Percentiles rank a stretch among this genome's conserved stretches.
These are phyloP conservation scores for Didymella segeticola DNA, from an alignment of 2,329 filamentous ascomycete species.

Conservation along the genomic window DNA sequence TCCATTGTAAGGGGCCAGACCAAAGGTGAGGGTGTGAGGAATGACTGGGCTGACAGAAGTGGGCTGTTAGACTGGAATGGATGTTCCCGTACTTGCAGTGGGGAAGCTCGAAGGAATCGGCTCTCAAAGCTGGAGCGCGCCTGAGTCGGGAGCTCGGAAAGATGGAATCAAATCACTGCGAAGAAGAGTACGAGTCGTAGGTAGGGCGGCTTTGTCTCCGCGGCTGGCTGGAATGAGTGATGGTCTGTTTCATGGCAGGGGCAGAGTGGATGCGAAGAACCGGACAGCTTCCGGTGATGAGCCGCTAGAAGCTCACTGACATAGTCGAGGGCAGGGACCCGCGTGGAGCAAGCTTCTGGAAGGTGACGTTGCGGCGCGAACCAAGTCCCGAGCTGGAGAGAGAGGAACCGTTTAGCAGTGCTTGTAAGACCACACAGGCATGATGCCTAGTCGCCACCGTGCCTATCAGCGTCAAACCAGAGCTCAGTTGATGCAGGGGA, in stretches of 20 bases:
- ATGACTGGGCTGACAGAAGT: conserved; percentile 12
- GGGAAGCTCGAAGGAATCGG: conserved; percentile 28
- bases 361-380: conserved; percentile 41
- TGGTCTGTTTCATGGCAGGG: conserved; percentile 27
- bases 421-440: conserved; percentile 31
- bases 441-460: conserved; percentile 4
- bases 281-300: conserved; percentile 24
- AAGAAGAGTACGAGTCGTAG: conserved; percentile 23
- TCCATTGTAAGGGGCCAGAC: conserved; percentile 36
- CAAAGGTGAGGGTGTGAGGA: conserved; percentile 16
- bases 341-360: conserved; percentile 23
- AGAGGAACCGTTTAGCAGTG: conserved; percentile 24
- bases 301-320: conserved; percentile 21
- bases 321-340: conserved; percentile 17
- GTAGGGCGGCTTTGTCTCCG: conserved; percentile 25
- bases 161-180: conserved; percentile 7
- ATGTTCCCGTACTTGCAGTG: conserved; percentile 34
- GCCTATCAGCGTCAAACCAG: conserved; percentile 27
- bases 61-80: conserved; percentile 34
- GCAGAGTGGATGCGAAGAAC: conserved; percentile 24
- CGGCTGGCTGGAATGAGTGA: conserved; percentile 27
- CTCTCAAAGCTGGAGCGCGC: conserved; percentile 30
- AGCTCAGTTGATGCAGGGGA: conserved; percentile 25
- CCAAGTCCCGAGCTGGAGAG: conserved; percentile 29
- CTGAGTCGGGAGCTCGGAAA: conserved; percentile 22